Conservation (phyloP, 345 rosid species). For the Citropsis articulata region DNA sequence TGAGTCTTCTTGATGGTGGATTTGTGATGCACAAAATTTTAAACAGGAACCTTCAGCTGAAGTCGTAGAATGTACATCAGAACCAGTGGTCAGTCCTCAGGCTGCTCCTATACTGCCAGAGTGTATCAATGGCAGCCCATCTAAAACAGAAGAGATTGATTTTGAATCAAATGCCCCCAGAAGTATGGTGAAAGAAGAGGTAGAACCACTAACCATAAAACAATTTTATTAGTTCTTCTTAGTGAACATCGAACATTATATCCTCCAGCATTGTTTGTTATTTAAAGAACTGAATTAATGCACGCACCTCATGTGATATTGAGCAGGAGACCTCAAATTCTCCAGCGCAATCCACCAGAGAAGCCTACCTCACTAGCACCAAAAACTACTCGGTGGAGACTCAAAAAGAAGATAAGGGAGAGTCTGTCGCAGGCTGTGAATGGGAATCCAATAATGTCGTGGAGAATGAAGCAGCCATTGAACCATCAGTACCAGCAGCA, state of each 20-base stretch:
- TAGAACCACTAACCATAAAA: background rate
- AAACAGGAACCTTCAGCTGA: conserved; percentile 25
- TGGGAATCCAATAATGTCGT: conserved; percentile 9
- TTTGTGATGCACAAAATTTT: conserved; percentile 1
- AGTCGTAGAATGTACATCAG: conserved; percentile 11
- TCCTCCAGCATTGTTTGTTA: background rate
- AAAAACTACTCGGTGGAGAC: background rate
- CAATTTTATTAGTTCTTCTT: background rate
- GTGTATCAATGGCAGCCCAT: background rate
- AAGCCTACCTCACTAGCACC: background rate
- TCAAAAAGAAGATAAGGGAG: conserved; percentile 7
- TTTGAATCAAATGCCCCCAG: conserved; percentile 1
- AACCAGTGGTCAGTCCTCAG: background rate
- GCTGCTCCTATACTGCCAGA: conserved; percentile 9
- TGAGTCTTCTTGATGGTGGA: background rate
- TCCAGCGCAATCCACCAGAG: conserved; percentile 6
- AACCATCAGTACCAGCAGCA: conserved; percentile 17
- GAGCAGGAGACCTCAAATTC: conserved; percentile 22
- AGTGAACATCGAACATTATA: background rate
- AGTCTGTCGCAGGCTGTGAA: background rate
- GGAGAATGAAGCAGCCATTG: conserved; percentile 6
- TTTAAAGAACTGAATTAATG: background rate
- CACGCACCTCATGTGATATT: conserved; percentile 17
- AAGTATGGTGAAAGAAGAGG: conserved; percentile 21
- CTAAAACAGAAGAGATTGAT: conserved; percentile 13